phyloP scores from a whole-genome alignment of 257 asterid genomes.

The Scutellaria barbata region DNA sequence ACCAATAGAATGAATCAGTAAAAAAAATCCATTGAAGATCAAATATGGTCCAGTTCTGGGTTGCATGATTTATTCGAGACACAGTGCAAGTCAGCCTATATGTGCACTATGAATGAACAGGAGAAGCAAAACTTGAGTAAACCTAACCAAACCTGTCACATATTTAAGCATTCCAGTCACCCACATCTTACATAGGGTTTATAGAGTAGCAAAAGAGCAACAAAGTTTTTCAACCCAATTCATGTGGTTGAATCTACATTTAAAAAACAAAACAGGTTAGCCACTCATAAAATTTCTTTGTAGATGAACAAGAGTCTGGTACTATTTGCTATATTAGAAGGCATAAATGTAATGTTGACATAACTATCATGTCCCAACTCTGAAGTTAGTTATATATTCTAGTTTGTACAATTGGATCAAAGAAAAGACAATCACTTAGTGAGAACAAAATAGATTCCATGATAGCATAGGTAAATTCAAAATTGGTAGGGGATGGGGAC shows the following conservation, averaged over 20 bases:
- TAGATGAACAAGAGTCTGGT: too few species aligned
- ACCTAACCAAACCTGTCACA: background rate
- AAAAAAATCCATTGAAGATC: background rate
- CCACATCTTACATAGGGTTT: background rate
- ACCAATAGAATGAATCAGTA: background rate
- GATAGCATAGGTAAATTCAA: background rate
- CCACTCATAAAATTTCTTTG: too few species aligned
- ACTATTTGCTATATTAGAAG: background rate
- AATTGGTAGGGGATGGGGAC: background rate
- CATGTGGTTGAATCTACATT: background rate
- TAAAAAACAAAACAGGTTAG: too few species aligned
- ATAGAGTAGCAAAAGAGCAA: background rate
- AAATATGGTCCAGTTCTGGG: background rate
- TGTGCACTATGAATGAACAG: background rate
- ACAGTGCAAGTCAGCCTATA: background rate
- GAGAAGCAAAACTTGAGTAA: background rate
- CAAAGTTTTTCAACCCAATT: background rate
- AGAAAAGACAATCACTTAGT: background rate
- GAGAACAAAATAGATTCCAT: background rate
- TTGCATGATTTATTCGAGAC: background rate
- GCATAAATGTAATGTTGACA: background rate
- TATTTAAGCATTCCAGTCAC: background rate
- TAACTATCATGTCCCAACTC: background rate
- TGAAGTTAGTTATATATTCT: background rate
- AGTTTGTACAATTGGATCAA: background rate